These are phyloP conservation scores for Rhipidocladum racemiflorum DNA, from an alignment of 176 grass and related monocot species.

Conservation along the genomic window DNA sequence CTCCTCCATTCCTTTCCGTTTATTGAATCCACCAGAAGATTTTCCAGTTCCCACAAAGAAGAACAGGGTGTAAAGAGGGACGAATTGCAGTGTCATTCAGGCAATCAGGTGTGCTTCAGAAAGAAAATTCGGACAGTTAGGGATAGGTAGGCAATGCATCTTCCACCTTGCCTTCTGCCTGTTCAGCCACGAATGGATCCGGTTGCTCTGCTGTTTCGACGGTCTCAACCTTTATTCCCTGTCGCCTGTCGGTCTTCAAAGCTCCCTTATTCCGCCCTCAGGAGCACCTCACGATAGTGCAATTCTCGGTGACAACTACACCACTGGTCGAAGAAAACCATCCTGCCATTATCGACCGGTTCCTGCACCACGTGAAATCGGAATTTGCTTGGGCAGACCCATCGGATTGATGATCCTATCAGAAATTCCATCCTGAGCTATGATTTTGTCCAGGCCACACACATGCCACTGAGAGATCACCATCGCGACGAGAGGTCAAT, in stretches of 20 bases:
- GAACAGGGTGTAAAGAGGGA: not conserved
- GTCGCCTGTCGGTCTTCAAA: not conserved
- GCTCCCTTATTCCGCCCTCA: slow-evolving; percentile 2
- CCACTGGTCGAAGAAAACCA: not conserved
- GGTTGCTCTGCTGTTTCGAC: not conserved
- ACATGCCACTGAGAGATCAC: not conserved
- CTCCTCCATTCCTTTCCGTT: not conserved
- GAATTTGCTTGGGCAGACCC: not conserved
- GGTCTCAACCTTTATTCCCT: slow-evolving; percentile 5
- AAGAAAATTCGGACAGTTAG: not conserved
- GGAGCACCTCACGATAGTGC: not conserved
- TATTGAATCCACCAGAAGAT: not conserved
- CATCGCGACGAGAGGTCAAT: not conserved
- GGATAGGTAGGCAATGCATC: not conserved
- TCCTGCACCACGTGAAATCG: slow-evolving; percentile 12
- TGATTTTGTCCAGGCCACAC: not conserved
- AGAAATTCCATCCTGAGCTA: not conserved
- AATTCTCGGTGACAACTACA: slow-evolving; percentile 14
- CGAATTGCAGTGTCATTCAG: not conserved
- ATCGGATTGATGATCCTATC: not conserved
- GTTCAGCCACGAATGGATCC: not conserved
- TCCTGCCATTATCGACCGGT: not conserved
- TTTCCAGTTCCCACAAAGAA: not conserved
- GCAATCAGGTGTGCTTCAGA: not conserved
- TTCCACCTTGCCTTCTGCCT: not conserved